phyloP scores from a whole-genome alignment of 805 yeast species.

The Saturnispora halmiae region DNA sequence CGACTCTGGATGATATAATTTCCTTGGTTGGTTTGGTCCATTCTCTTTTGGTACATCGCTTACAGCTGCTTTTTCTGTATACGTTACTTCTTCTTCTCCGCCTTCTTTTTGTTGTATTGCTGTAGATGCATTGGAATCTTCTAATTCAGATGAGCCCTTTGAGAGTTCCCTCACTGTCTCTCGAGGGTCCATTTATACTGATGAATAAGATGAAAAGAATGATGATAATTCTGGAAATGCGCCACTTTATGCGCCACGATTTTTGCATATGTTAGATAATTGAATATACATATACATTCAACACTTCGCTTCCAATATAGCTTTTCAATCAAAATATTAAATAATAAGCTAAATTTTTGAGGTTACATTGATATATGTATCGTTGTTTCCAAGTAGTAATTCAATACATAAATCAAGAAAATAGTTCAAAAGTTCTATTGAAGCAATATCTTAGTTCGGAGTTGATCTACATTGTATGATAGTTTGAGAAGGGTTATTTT shows the following conservation, averaged over 20 bases:
- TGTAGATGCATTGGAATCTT: neutral
- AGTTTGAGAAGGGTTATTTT: too few relatives aligned
- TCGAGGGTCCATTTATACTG: neutral
- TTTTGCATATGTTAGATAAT: too few relatives aligned
- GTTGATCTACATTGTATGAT: too few relatives aligned
- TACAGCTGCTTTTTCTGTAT: neutral
- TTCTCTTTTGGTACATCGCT: neutral
- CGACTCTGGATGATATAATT: slow-evolving; percentile 12
- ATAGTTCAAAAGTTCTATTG: too few relatives aligned
- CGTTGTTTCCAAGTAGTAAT: too few relatives aligned
- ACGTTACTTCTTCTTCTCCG: neutral
- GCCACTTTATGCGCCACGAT: neutral
- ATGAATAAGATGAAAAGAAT: neutral
- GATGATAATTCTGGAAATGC: neutral
- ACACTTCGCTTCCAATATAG: too few relatives aligned
- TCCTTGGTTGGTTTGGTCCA: slow-evolving; percentile 3
- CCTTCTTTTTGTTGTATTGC: neutral
- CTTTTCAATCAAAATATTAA: too few relatives aligned
- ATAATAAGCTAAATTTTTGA: too few relatives aligned
- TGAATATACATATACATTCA: too few relatives aligned
- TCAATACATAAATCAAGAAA: too few relatives aligned
- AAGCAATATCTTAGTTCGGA: too few relatives aligned
- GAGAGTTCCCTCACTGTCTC: slow-evolving; percentile 1
- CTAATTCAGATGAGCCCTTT: neutral
- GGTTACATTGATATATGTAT: too few relatives aligned